Percentiles rank a stretch among this genome's conserved stretches.
Conservation (phyloP, 768 basidiomycete species). For the Boletus vermiculosoides region DNA sequence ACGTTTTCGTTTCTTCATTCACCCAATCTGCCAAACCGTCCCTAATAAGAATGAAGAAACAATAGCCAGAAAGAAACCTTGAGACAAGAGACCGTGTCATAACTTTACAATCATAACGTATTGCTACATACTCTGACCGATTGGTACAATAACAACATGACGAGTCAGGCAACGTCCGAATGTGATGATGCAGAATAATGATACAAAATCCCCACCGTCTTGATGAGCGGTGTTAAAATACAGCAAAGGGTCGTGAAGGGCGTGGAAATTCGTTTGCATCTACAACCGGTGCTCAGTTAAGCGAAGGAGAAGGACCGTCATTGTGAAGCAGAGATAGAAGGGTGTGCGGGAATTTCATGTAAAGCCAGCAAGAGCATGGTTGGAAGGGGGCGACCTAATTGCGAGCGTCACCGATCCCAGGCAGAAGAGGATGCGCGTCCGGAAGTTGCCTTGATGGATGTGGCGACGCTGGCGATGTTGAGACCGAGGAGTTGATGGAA, state of each 20-base stretch:
- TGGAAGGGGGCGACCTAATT: neutral
- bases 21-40: neutral
- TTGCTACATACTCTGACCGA: constrained; percentile 32
- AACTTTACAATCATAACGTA: constrained; percentile 39
- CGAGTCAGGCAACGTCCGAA: constrained; percentile 20
- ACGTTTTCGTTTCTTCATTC: constrained; percentile 3
- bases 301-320: neutral
- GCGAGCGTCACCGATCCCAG: constrained; percentile 1
- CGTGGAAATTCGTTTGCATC: constrained; percentile 29
- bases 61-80: neutral
- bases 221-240: constrained; percentile 29
- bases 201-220: constrained; percentile 31
- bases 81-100: constrained; percentile 22
- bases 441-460: constrained; percentile 16
- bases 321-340: constrained; percentile 6
- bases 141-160: constrained; percentile 27
- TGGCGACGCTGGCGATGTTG: neutral
- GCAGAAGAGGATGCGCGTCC: constrained; percentile 5
- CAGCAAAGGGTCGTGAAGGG: constrained; percentile 27
- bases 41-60: neutral
- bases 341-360: constrained; percentile 10
- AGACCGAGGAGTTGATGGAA: constrained; percentile 27
- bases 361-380: constrained; percentile 2
- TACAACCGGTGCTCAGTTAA: constrained; percentile 11
- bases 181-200: constrained; percentile 35